Base-by-base conservation (phyloP, 495 filamentous ascomycete species). In the Astrothelium subdiscretum region DNA sequence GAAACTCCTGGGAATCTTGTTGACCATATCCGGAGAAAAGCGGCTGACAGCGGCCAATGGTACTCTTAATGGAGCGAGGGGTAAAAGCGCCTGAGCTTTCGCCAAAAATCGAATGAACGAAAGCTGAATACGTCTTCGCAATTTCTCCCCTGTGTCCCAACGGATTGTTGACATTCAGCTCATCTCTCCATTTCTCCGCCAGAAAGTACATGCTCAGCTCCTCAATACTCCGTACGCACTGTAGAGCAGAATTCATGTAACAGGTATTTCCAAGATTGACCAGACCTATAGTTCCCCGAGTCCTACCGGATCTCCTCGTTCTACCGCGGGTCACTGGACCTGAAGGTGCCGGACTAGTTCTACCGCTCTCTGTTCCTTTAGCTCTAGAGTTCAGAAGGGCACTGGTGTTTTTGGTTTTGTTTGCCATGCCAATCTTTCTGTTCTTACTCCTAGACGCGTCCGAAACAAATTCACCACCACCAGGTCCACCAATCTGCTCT, bases 211-310 rank as follows among this genome's bases (percentile, higher is more conserved):
- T 83, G 5, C 89, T 90, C 68, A 98, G 77, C 73, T 98, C 94
- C 64, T 95, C 89, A 2, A 96, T 88, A 65, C 87, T 92, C 35
- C 91, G 83, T 42, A 98, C 80, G 70, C 94, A 97, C 71, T 98
- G 94, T 58, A 97, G 75, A 24, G 95, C 94, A 18, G 94, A 95
- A 74, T 97, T 97, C 90, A 97, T 96, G 73, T 97, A 98, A 75
- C 94, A 98, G 0, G 94, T 97, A 67, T 98, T 98, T 20, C 94
- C 94, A 29, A 97, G 75, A 68, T 98, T 98, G 60, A 81, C 84
- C 52, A 98, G 75, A 31, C 94, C 94, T 48, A 90, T 88, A 31
- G 81, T 86, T 18, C 92, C 92, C 31, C 82, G 74, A 13, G 81
- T 79, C 58, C 86, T 82, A 1, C 85, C 87, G 61, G 80, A 81